A percentile compares a stretch with the other conserved stretches of the same genome.
These are phyloP conservation scores for Paecilomyces formosus DNA, from an alignment of 2,329 filamentous ascomycete genomes.

Conservation along the genomic window DNA sequence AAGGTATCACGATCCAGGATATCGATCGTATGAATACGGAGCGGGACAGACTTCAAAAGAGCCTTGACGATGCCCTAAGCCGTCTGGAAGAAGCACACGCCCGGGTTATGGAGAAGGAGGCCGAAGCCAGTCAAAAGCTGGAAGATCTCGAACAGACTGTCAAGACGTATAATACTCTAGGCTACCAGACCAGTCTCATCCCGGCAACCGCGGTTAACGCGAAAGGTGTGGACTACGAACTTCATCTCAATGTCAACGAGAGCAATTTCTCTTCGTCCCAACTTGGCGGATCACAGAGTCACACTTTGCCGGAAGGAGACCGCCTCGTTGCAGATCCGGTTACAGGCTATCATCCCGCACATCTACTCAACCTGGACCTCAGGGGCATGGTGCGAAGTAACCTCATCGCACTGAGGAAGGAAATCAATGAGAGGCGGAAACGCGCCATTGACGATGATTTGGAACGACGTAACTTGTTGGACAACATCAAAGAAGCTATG, in stretches of 20 bases:
- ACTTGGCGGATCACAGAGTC: slow-evolving; percentile 41
- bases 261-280: slow-evolving; percentile 66
- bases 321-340: slow-evolving; percentile 73
- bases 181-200: slow-evolving; percentile 88
- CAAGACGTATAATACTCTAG: slow-evolving; percentile 86
- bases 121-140: slow-evolving; percentile 75
- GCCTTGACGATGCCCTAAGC: slow-evolving; percentile 66
- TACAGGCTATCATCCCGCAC: slow-evolving; percentile 82
- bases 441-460: slow-evolving; percentile 81
- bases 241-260: slow-evolving; percentile 73
- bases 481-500: slow-evolving; percentile 92
- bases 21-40: slow-evolving; percentile 98
- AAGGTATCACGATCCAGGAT: slow-evolving; percentile 94
- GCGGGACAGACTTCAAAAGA: slow-evolving; percentile 84
- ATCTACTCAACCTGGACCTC: slow-evolving; percentile 83
- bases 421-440: slow-evolving; percentile 83
- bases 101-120: slow-evolving; percentile 75
- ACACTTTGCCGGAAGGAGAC: slow-evolving; percentile 53
- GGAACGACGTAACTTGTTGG: slow-evolving; percentile 87
- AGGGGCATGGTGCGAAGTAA: slow-evolving; percentile 72
- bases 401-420: slow-evolving; percentile 72
- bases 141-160: slow-evolving; percentile 89
- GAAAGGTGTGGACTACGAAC: slow-evolving; percentile 75
- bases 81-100: slow-evolving; percentile 80
- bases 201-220: slow-evolving; percentile 78